Conservation (phyloP, 2,329 filamentous ascomycete genomes). For the Fragosphaeria purpurea region DNA sequence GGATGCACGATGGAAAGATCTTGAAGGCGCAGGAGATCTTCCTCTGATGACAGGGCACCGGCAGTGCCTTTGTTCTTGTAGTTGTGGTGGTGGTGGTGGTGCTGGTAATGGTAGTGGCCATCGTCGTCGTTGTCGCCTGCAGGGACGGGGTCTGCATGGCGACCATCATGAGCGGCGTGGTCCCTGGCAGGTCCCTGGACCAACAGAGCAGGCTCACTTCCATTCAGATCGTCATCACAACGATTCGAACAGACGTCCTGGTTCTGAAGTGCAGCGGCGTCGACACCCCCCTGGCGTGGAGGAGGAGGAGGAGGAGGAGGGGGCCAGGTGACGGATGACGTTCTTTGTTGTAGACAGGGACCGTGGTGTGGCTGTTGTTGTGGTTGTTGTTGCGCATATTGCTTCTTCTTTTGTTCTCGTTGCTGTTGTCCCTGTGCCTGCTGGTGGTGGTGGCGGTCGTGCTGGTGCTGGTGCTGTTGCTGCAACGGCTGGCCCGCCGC, state of each 20-base stretch:
- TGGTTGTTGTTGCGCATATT: background rate
- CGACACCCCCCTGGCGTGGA: too few relatives aligned
- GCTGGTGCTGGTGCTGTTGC: background rate
- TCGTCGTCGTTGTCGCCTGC: background rate
- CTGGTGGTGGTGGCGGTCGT: slow-evolving; percentile 1
- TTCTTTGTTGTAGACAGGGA: slow-evolving; percentile 3
- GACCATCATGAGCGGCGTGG: background rate
- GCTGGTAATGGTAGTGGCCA: background rate
- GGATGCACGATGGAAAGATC: slow-evolving; percentile 20
- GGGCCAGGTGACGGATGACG: background rate
- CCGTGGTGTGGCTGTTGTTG: background rate
- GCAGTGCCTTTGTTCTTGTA: background rate
- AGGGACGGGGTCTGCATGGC: background rate
- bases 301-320: background rate
- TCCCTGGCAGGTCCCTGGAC: background rate
- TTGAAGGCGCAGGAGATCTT: slow-evolving; percentile 23
- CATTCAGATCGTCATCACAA: too few relatives aligned
- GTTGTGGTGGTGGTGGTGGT: slow-evolving; percentile 1
- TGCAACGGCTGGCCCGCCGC: background rate
- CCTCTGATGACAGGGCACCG: slow-evolving; percentile 10
- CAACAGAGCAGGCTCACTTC: too few relatives aligned
- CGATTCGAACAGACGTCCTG: too few relatives aligned
- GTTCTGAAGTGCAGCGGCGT: too few relatives aligned
- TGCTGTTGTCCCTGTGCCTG: background rate
- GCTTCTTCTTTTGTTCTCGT: background rate